Percentiles rank a stretch among this genome's conserved stretches.
Evolutionary conservation across 73 alveolate genomes (phyloP).

Genomic region (Symbiodinium natans): DNA sequence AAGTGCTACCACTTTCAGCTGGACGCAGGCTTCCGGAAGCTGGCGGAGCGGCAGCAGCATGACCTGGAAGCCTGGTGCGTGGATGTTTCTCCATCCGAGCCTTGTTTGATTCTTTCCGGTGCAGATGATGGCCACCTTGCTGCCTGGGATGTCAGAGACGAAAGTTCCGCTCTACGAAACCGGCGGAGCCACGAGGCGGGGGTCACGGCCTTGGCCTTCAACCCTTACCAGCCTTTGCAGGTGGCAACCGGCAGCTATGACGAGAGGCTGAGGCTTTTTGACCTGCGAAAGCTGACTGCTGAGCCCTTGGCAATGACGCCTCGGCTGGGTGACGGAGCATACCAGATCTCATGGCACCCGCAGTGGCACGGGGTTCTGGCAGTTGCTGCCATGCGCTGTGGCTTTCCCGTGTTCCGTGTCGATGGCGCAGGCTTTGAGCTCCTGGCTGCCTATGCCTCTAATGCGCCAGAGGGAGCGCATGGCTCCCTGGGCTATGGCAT

Average conservation of each 20-base stretch:
- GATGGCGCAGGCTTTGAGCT: not conserved
- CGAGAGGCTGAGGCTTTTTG: conserved; percentile 68
- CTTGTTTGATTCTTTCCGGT: not conserved
- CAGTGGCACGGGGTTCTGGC: conserved; percentile 2
- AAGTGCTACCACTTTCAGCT: not conserved
- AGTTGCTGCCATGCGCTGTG: conserved; percentile 85
- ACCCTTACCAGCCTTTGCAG: not conserved
- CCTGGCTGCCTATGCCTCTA: conserved; percentile 13
- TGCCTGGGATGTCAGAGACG: not conserved
- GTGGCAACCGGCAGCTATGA: conserved; percentile 66
- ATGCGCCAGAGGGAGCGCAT: conserved; percentile 50
- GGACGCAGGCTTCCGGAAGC: conserved; percentile 9
- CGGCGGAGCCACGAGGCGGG: conserved; percentile 39
- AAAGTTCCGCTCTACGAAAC: not conserved
- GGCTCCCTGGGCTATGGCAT: conserved; percentile 86
- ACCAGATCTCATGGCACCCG: conserved; percentile 65
- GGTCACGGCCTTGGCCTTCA: conserved; percentile 44
- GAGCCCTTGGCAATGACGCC: conserved; percentile 26
- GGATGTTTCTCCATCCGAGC: conserved; percentile 14
- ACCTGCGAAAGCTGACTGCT: conserved; percentile 47
- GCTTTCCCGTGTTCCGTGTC: conserved; percentile 43
- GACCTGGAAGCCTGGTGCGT: conserved; percentile 76
- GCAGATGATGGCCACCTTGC: not conserved
- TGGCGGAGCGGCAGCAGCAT: conserved; percentile 30
- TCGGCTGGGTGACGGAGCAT: conserved; percentile 91